Evolutionary conservation across 164 flowering plant genomes (phyloP).

Genomic region (Vitis labrusca): DNA sequence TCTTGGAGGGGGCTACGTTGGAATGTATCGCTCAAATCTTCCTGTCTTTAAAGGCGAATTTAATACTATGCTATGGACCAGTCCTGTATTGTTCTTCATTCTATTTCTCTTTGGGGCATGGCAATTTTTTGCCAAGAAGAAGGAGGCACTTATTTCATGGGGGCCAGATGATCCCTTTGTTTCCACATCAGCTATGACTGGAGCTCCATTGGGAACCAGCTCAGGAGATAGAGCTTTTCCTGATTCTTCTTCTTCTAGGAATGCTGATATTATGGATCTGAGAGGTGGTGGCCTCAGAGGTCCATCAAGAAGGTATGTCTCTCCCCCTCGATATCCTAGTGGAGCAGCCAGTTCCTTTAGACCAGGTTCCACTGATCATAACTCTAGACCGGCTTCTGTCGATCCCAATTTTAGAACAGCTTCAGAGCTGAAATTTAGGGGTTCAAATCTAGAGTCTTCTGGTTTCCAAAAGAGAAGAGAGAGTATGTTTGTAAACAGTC

Average conservation of each 20-base stretch:
- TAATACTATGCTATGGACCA: constrained; percentile 77
- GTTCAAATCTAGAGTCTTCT: constrained; percentile 54
- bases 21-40: constrained; percentile 80
- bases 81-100: constrained; percentile 80
- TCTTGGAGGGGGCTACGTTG: constrained; percentile 80
- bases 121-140: constrained; percentile 92
- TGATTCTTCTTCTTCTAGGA: constrained; percentile 67
- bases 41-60: constrained; percentile 72
- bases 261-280: constrained; percentile 59
- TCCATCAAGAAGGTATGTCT: constrained; percentile 64
- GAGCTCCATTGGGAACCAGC: constrained; percentile 53
- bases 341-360: constrained; percentile 63
- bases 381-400: constrained; percentile 45
- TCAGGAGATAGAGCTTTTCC: constrained; percentile 53
- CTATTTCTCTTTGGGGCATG: constrained; percentile 81
- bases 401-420: constrained; percentile 60
- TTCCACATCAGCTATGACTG: constrained; percentile 48
- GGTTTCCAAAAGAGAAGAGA: constrained; percentile 76
- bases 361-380: constrained; percentile 45
- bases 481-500: constrained; percentile 48
- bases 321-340: constrained; percentile 69
- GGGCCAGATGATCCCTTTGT: constrained; percentile 85
- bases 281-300: constrained; percentile 63
- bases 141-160: constrained; percentile 86
- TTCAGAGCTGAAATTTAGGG: constrained; percentile 73